Percentiles rank a stretch among this genome's conserved stretches.
Conservation (phyloP, 345 rosid species). For the Rhodamnia argentea region DNA sequence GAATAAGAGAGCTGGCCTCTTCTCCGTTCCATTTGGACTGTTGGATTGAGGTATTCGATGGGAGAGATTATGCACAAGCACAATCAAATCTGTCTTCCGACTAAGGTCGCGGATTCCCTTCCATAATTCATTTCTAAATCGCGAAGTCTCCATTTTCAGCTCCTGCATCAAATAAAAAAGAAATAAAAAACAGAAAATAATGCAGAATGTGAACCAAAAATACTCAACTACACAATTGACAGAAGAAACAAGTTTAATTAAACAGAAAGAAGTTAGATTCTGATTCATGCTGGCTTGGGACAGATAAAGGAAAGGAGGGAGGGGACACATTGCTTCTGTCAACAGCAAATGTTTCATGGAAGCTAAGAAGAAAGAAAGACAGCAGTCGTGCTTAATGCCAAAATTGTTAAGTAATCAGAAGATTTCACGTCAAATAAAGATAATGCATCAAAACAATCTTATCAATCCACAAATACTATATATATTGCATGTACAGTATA, state of each 20-base stretch:
- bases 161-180: conserved; percentile 30
- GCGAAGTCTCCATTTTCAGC: conserved; percentile 51
- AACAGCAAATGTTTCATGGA: not conserved
- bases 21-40: conserved; percentile 30
- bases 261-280: not conserved
- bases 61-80: conserved; percentile 90
- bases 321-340: not conserved
- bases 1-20: conserved; percentile 70
- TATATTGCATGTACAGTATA: not conserved
- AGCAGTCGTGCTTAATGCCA: not conserved
- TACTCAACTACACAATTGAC: not conserved
- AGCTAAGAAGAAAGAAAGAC: not conserved
- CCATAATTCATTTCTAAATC: conserved; percentile 90
- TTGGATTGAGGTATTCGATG: conserved; percentile 74
- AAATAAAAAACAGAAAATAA: not conserved
- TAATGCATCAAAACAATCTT: not conserved
- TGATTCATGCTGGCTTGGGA: not conserved
- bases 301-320: not conserved
- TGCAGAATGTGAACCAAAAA: not conserved
- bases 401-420: not conserved
- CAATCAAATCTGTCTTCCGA: conserved; percentile 70
- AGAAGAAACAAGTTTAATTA: not conserved
- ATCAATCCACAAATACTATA: not conserved
- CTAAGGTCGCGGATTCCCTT: conserved; percentile 68
- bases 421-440: not conserved